A percentile compares a stretch with the other conserved stretches of the same genome.
Conservation (phyloP, 1,139 yeast genomes). For the Debaryomyces fabryi region DNA sequence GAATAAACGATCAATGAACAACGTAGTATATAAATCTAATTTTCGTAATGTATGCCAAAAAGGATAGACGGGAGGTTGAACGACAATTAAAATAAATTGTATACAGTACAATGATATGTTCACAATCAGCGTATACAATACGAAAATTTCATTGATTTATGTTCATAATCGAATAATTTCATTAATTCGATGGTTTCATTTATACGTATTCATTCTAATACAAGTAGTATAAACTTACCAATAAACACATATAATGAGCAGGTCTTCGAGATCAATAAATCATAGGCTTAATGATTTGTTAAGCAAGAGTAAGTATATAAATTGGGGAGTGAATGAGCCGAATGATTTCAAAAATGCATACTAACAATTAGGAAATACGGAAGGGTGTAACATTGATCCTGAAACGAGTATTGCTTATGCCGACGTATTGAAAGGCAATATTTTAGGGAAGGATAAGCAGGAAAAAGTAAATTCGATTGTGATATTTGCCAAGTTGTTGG, state of each 20-base stretch:
- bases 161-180: slow-evolving; percentile 9
- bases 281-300: slow-evolving; percentile 49
- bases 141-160: not conserved
- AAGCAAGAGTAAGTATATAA: slow-evolving; percentile 35
- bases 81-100: not conserved
- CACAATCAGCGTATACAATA: not conserved
- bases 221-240: not conserved
- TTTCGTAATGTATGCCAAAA: not conserved
- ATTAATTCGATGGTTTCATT: not conserved
- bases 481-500: slow-evolving; percentile 55
- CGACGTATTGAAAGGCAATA: slow-evolving; percentile 37
- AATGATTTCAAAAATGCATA: not conserved
- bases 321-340: not conserved
- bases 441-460: slow-evolving; percentile 51
- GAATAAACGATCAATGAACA: not conserved
- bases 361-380: slow-evolving; percentile 24
- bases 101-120: not conserved
- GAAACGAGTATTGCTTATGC: slow-evolving; percentile 42
- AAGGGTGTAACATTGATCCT: slow-evolving; percentile 37
- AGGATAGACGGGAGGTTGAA: not conserved
- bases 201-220: not conserved
- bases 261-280: slow-evolving; percentile 47
- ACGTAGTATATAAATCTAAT: not conserved
- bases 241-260: slow-evolving; percentile 20
- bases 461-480: slow-evolving; percentile 58